phyloP scores from a whole-genome alignment of 129 eudicot genomes.

The Saussurea involucrata region DNA sequence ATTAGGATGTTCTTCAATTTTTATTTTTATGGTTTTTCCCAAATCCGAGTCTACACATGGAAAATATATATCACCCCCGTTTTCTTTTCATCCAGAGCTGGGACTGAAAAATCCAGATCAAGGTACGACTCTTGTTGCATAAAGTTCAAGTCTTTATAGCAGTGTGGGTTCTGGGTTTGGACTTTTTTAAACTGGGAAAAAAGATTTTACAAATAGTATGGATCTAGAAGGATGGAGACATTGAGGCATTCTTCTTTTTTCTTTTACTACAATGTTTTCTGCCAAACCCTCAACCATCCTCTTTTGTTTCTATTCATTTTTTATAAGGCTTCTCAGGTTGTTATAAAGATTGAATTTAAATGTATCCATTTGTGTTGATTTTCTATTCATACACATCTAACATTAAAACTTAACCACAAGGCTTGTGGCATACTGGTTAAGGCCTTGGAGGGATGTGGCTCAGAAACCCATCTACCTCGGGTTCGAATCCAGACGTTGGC shows the following conservation, averaged over 20 bases:
- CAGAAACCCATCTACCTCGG: too few species aligned
- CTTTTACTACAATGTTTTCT: not conserved
- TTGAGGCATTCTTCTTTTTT: not conserved
- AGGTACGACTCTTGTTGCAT: conserved; percentile 13
- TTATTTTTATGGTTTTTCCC: too few species aligned
- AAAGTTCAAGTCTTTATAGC: not conserved
- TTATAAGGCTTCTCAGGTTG: not conserved
- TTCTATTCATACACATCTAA: not conserved
- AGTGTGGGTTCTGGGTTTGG: not conserved
- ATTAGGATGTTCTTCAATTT: too few species aligned
- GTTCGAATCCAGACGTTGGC: too few species aligned
- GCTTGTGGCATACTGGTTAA: too few species aligned
- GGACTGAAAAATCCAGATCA: not conserved
- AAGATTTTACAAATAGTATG: not conserved
- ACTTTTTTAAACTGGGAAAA: not conserved
- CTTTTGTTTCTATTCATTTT: not conserved
- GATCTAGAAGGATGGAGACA: conserved; percentile 29
- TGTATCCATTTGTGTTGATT: not conserved
- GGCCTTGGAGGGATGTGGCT: too few species aligned
- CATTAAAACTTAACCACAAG: not conserved
- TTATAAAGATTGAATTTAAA: not conserved
- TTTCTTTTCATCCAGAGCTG: not conserved
- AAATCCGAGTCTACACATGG: not conserved
- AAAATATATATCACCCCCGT: not conserved
- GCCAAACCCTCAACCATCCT: conserved; percentile 21